These are phyloP conservation scores for Colletotrichum noveboracense DNA, from an alignment of 2,329 filamentous ascomycete species.

Conservation along the genomic window DNA sequence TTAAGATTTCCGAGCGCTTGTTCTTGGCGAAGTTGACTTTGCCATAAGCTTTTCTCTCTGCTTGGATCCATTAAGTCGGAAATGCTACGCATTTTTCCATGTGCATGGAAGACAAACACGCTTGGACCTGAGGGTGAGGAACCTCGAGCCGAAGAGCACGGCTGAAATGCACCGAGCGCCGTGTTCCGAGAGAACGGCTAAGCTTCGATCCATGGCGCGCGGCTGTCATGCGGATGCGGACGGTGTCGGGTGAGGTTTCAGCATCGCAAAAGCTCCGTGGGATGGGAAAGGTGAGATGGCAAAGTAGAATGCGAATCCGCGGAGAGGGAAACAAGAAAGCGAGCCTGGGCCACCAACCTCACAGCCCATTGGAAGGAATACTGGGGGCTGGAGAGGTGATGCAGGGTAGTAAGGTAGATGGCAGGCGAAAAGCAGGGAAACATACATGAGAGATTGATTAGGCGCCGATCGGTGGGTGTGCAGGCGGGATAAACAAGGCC, in stretches of 20 bases:
- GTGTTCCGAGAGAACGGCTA: neutral
- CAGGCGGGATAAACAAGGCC: neutral
- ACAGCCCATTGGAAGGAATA: neutral
- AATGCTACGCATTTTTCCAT: neutral
- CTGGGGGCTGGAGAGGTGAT: neutral
- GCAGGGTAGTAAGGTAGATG: neutral
- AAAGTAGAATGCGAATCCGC: neutral
- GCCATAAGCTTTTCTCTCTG: neutral
- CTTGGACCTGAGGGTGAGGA: neutral
- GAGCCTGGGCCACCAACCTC: neutral
- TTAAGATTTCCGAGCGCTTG: neutral
- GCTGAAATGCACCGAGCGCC: neutral
- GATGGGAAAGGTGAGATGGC: neutral
- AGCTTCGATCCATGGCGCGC: neutral
- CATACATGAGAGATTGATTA: neutral
- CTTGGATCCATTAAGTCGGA: neutral
- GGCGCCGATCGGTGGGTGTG: neutral
- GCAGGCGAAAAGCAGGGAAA: neutral
- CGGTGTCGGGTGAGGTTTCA: neutral
- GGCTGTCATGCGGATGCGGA: neutral
- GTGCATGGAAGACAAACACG: neutral
- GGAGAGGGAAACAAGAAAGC: rapidly evolving
- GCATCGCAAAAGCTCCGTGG: neutral
- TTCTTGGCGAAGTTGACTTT: neutral
- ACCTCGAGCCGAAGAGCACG: neutral